Conservation (phyloP, 176 grass and related monocot species). For the Olyra latifolia region DNA sequence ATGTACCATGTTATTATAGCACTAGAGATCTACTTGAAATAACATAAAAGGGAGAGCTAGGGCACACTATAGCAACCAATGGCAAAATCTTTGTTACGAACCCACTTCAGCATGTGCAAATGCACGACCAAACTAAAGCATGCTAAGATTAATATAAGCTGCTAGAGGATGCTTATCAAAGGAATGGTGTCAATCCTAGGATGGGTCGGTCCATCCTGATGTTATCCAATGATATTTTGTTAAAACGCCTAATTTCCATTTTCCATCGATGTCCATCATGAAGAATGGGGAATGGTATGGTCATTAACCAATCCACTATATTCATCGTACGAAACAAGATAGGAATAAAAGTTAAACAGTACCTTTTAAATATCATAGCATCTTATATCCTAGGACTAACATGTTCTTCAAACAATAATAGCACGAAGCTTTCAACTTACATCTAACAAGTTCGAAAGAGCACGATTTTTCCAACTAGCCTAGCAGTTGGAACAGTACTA, state of each 20-base stretch:
- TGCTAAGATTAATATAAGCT: not conserved
- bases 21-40: not conserved
- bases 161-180: not conserved
- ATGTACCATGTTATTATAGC: slow-evolving; percentile 2
- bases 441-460: not conserved
- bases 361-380: not conserved
- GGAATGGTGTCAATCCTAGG: not conserved
- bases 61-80: not conserved
- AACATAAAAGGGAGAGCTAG: not conserved
- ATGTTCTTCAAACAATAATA: not conserved
- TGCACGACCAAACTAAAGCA: not conserved
- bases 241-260: not conserved
- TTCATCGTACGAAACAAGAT: not conserved
- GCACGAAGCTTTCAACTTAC: not conserved
- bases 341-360: not conserved
- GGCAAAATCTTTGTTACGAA: not conserved
- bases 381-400: not conserved
- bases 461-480: not conserved
- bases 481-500: not conserved
- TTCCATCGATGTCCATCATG: not conserved
- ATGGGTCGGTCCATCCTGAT: not conserved
- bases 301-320: not conserved
- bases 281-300: not conserved
- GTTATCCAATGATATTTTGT: not conserved
- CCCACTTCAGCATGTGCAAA: not conserved